A percentile compares a stretch with the other conserved stretches of the same genome.
These are phyloP conservation scores for Endotrypanum monterogeii DNA, from an alignment of 208 protist genomes.

Conservation along the genomic window DNA sequence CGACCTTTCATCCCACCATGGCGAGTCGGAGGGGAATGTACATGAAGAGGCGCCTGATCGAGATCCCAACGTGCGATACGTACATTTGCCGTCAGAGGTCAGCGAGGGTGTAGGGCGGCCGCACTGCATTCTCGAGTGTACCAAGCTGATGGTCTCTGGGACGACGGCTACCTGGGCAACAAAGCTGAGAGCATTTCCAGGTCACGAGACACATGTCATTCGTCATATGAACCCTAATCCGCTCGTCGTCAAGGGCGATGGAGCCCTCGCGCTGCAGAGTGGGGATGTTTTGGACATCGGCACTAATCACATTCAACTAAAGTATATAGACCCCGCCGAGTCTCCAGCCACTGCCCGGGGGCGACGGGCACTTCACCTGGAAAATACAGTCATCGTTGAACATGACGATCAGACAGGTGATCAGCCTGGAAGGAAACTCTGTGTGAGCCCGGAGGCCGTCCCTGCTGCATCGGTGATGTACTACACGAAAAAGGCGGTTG, in stretches of 20 bases:
- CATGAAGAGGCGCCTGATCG: not conserved
- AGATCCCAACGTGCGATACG: conserved; percentile 2
- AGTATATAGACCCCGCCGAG: conserved; percentile 65
- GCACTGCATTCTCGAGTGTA: conserved; percentile 31
- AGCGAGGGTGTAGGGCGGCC: conserved; percentile 28
- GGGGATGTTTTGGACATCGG: conserved; percentile 70
- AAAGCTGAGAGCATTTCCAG: conserved; percentile 12
- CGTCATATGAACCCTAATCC: conserved; percentile 3
- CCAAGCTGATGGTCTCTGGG: not conserved
- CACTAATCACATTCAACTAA: conserved; percentile 51
- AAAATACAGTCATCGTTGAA: not conserved
- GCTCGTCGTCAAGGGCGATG: conserved; percentile 5
- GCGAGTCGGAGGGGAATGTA: not conserved
- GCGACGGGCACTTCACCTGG: conserved; percentile 6
- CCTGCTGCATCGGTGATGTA: not conserved
- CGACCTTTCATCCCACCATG: not conserved
- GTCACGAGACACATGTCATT: conserved; percentile 19
- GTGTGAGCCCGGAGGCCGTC: not conserved
- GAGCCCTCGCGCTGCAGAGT: conserved; percentile 35
- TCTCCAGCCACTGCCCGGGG: conserved; percentile 30
- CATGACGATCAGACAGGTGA: not conserved
- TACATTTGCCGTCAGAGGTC: conserved; percentile 17
- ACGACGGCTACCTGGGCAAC: not conserved
- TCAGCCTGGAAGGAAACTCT: conserved; percentile 1
- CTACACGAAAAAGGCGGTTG: not conserved